Evolutionary conservation across 202 grass and related monocot genomes (phyloP), one percentile per base, ranked within the genome.

Genomic region (Bolboschoenoplectus hybrid): DNA sequence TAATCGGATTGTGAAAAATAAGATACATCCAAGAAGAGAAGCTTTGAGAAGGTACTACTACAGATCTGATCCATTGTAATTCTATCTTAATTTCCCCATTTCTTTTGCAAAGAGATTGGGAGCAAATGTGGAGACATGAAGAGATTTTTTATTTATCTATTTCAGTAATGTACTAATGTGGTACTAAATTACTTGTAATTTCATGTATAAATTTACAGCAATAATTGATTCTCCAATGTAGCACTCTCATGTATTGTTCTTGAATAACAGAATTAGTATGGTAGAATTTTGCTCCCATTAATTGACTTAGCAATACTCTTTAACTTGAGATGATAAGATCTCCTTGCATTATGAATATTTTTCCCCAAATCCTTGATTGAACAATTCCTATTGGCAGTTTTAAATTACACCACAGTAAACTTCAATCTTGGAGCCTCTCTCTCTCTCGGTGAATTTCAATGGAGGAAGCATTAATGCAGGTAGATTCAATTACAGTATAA

Each of bases 401-500:
- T 16, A 72, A 84, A 17, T 56, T 13, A 49, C 49, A 72, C 34
- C 63, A 35, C 4, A 17, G 4, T 84, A 69, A 84, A 17, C 38
- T 55, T 53, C 82, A 58, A 72, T 71, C 7, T 71, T 17, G 17
- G 57, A 67, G 41, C 2, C 0, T 56, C 19, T 52, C 0, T 56
- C 19, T 52, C 9, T n/a, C 2, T 44, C 1, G 82, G 7, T 87
- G 69, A 74, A 88, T 87, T 89, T 80, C 53, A 83, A 85, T 92
- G 88, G 81, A 88, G 34, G 81, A 81, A 9, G 72, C 64, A 35
- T 88, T 87, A 55, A 53, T 90, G 76, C 64, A 89, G 85, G 84
- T 89, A 82, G 75, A 82, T 68, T 58, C 36, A 81, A 82, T 50
- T 41, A 19, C 6, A 78, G 52, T 43, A 26, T 38, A 69, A 64